phyloP scores from a whole-genome alignment of 164 flowering plant genomes.

The Nymphaea thermarum region DNA sequence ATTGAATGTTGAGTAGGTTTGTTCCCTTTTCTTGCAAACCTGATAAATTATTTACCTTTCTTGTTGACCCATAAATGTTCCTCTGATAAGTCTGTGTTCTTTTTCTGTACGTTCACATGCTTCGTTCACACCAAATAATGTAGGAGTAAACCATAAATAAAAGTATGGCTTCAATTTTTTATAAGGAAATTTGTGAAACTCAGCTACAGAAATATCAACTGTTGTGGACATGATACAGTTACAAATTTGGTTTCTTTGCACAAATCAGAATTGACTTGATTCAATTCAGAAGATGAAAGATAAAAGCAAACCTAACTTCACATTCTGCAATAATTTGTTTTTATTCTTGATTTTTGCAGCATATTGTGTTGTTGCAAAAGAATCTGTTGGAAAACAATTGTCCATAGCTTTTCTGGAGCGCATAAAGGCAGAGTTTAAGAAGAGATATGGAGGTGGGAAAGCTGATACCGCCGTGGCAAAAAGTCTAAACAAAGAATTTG shows the following conservation, averaged over 20 bases:
- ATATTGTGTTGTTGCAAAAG: conserved; percentile 93
- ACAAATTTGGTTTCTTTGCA: not conserved
- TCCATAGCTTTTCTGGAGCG: conserved; percentile 86
- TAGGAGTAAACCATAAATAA: no score
- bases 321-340: not conserved
- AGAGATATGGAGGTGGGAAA: conserved; percentile 86
- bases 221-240: not conserved
- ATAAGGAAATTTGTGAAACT: no score
- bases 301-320: no score
- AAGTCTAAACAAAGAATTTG: conserved; percentile 89
- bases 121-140: no score
- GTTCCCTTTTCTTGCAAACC: no score
- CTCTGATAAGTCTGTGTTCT: no score
- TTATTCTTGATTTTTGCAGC: conserved; percentile 31
- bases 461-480: conserved; percentile 84
- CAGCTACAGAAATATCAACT: not conserved
- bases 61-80: no score
- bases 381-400: conserved; percentile 64
- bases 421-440: conserved; percentile 64
- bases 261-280: not conserved
- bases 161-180: no score
- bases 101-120: no score
- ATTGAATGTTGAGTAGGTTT: no score
- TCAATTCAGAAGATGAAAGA: not conserved
- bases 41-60: no score